phyloP scores from a whole-genome alignment of 1,284 basidiomycete species.

The Uromyces viciae-fabae region DNA sequence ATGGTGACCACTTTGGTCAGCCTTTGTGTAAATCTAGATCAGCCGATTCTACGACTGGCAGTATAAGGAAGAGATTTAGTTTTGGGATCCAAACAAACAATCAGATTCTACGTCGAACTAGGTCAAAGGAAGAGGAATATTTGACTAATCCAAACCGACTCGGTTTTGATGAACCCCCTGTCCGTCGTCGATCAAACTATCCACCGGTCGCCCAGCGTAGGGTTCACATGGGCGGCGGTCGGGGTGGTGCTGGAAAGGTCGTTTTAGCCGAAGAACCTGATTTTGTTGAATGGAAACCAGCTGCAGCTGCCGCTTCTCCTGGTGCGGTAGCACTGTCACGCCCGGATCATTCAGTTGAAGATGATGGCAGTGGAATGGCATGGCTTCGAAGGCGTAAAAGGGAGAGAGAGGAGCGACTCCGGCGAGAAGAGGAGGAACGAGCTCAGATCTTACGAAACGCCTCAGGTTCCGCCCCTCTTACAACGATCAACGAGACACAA shows the following conservation, averaged over 20 bases:
- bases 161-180: background rate
- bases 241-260: constrained; percentile 30
- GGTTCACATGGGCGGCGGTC: constrained; percentile 38
- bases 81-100: background rate
- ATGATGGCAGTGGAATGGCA: constrained; percentile 37
- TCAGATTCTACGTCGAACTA: constrained; percentile 21
- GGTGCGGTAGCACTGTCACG: background rate
- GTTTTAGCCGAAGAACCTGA: constrained; percentile 16
- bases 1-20: background rate
- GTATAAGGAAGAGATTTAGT: background rate
- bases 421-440: constrained; percentile 12
- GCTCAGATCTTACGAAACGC: background rate
- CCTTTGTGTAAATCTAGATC: constrained; percentile 14
- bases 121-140: constrained; percentile 14
- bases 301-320: background rate
- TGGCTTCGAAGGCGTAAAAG: constrained; percentile 30
- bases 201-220: constrained; percentile 38
- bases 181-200: constrained; percentile 21
- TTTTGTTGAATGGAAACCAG: constrained; percentile 36
- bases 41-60: constrained; percentile 3
- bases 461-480: background rate
- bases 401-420: constrained; percentile 25
- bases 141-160: background rate
- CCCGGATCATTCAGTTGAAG: background rate
- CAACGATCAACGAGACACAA: background rate